These are phyloP conservation scores for Fraxinus sp. DNA, from an alignment of 305 asterid species.

Conservation along the genomic window DNA sequence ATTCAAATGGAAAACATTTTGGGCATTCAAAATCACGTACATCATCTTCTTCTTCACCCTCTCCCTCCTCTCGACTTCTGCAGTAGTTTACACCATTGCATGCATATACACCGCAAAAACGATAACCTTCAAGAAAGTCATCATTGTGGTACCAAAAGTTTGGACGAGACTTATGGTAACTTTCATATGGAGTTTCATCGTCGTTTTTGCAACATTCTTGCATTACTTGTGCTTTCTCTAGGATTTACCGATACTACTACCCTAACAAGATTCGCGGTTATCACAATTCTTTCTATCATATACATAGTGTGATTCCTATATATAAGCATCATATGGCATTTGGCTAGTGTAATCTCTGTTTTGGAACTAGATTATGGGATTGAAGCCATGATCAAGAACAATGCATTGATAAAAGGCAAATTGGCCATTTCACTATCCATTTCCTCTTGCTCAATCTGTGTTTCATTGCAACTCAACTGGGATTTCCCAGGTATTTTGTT, in stretches of 20 bases:
- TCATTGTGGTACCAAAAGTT: not conserved
- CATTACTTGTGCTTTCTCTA: not conserved
- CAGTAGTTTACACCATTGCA: conserved; percentile 21
- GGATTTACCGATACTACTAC: not conserved
- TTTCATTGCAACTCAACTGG: conserved; percentile 19
- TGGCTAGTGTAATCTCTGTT: conserved; percentile 36
- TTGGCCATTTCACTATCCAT: conserved; percentile 16
- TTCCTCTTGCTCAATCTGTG: conserved; percentile 27
- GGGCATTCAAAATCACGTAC: conserved; percentile 16
- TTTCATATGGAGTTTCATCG: conserved; percentile 12
- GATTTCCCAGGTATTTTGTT: conserved; percentile 20
- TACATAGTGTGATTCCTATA: conserved; percentile 29
- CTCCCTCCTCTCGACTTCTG: conserved; percentile 20
- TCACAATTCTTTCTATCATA: not conserved
- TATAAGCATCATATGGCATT: conserved; percentile 31
- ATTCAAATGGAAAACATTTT: conserved; percentile 11
- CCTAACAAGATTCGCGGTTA: not conserved
- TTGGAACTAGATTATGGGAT: conserved; percentile 33
- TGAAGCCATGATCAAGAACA: conserved; percentile 33
- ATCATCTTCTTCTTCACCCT: conserved; percentile 9
- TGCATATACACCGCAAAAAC: conserved; percentile 18
- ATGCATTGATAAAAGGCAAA: conserved; percentile 26
- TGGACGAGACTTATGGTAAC: conserved; percentile 2
- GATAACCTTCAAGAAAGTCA: conserved; percentile 12
- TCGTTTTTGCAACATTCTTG: not conserved